Evolutionary conservation across 352 stramenopile species (phyloP), one percentile per base, ranked within the genome.

Genomic region (Globisporangium spiculum): DNA sequence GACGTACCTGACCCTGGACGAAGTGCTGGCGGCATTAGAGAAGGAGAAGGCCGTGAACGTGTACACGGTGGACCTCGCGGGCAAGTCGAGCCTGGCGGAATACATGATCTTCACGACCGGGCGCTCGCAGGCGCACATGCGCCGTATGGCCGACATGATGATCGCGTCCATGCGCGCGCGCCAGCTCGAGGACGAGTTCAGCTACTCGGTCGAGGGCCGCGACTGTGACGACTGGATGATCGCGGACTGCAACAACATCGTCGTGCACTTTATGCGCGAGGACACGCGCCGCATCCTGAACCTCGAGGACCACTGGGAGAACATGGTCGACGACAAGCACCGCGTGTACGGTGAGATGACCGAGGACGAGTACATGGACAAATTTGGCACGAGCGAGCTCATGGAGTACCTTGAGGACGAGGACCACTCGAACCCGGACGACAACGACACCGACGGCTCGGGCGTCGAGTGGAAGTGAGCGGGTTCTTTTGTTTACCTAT

Each of bases 191-290:
- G 84, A 94, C 67, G 83, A 93, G 26, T 93, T 94, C 60, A 83
- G 89, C 60, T 94, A 94, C 69, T 66, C 66, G 22, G 90, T 96
- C 41, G 90, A 97, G 78, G 90, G 90, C 12, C 87, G 90, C 52
- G 88, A 97, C 67, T 94, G 86, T 59, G 90, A 97, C 71, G 90
- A 97, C 80, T 97, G 90, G 90, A 97, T 97, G 89, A 96, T 97
- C 68, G 88, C 91, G 32, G 90, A 97, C 70, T 94, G 89, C 77
- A 92, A 91, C 67, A 96, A 89, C 70, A 84, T 97, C 62, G 90
- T 97, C 34, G 87, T 97, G 67, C 90, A 97, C 58, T 86, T 96
- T 36, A 91, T 97, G 83, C 79, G 78, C 46, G 81, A 77, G 7
- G 83, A 94, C 46, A 93, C 87, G 30, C 83, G 87, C 10, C 79